phyloP scores from a whole-genome alignment of 2,329 filamentous ascomycete genomes.

The Aspergillus tamarii region DNA sequence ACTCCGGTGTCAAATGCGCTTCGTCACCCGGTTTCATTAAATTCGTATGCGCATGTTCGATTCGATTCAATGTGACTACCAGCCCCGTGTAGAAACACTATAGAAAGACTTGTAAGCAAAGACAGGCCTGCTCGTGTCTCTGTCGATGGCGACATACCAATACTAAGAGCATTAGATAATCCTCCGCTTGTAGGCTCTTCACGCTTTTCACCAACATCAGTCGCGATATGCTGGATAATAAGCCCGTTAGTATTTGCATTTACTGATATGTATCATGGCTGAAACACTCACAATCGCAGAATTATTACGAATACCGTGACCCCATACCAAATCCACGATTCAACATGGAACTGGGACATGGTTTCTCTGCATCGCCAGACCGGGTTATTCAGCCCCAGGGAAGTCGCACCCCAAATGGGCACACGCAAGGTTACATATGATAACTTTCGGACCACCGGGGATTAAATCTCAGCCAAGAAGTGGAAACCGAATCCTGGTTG shows the following conservation, averaged over 20 bases:
- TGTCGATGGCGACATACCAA: not conserved
- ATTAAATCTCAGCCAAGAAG: not conserved
- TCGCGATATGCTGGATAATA: not conserved
- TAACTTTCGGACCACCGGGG: not conserved
- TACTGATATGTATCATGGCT: not conserved
- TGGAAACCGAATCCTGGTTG: not conserved
- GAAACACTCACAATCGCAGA: not conserved
- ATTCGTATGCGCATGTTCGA: slow-evolving; percentile 4
- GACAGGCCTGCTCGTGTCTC: too few species aligned
- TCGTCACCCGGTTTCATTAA: not conserved
- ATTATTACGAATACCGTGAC: not conserved
- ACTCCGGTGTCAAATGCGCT: not conserved
- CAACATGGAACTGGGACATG: not conserved
- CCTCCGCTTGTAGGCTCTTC: not conserved
- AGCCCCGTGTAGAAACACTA: not conserved
- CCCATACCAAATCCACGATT: slow-evolving; percentile 5
- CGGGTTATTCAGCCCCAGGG: not conserved
- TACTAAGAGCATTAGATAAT: not conserved
- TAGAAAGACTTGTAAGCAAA: not conserved
- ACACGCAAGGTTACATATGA: not conserved
- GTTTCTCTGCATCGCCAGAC: not conserved
- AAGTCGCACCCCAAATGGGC: not conserved
- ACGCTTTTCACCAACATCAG: not conserved
- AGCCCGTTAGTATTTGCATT: not conserved
- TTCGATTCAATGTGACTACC: not conserved